Conservation (phyloP, 2,329 filamentous ascomycete species). For the Ophiostoma quercus region DNA sequence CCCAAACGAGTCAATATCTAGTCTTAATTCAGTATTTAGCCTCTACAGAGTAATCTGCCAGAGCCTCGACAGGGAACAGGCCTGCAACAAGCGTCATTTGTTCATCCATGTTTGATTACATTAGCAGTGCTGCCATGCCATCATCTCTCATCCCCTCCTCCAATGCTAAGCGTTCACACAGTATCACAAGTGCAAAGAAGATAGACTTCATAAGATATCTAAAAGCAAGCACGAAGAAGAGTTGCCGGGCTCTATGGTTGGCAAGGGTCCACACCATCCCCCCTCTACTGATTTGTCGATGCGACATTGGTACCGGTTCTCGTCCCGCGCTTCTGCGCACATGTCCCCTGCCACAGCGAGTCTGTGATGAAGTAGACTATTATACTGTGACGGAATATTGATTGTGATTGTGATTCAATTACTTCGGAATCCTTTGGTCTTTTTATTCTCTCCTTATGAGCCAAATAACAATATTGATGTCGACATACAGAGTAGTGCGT, state of each 20-base stretch:
- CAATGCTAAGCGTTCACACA: too few relatives aligned
- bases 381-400: background rate
- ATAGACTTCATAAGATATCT: too few relatives aligned
- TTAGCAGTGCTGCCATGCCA: background rate
- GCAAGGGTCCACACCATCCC: slow-evolving; percentile 6
- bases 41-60: background rate
- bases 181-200: too few relatives aligned
- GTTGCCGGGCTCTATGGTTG: background rate
- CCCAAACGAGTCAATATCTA: background rate
- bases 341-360: background rate
- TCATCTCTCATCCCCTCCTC: background rate
- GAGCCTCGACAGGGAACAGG: background rate
- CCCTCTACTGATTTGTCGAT: background rate
- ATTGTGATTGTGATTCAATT: background rate
- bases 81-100: background rate
- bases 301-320: background rate
- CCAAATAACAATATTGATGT: background rate
- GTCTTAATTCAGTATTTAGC: background rate
- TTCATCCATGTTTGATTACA: background rate
- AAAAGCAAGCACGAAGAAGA: too few relatives aligned
- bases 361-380: background rate
- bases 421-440: background rate
- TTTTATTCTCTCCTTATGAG: background rate
- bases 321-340: background rate
- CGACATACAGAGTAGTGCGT: background rate